These are phyloP conservation scores for Filobasidium wieringae DNA, from an alignment of 768 basidiomycete genomes.

Conservation along the genomic window DNA sequence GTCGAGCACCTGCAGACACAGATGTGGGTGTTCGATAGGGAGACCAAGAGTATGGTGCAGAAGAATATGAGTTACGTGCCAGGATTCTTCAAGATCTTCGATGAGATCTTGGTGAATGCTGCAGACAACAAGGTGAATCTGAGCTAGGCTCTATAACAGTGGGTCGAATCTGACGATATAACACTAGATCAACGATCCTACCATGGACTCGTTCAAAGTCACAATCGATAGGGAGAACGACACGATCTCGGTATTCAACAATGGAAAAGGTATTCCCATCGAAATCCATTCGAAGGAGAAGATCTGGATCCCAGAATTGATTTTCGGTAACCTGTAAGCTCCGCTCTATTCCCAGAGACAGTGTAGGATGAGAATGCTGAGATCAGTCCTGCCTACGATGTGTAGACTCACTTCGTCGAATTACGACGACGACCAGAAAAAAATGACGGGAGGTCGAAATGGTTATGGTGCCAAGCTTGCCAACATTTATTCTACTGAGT, in stretches of 20 bases:
- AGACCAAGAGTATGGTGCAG: constrained; percentile 67
- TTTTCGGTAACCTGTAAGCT: constrained; percentile 72
- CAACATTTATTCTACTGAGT: constrained; percentile 94
- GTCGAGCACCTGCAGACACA: constrained; percentile 72
- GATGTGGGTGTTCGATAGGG: constrained; percentile 90
- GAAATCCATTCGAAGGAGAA: constrained; percentile 88
- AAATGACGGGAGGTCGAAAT: constrained; percentile 94
- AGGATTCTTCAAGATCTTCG: constrained; percentile 98
- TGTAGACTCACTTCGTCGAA: constrained; percentile 70
- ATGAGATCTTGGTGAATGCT: constrained; percentile 97
- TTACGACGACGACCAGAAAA: constrained; percentile 98
- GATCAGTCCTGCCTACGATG: background rate
- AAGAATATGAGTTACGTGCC: constrained; percentile 67
- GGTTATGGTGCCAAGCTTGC: constrained; percentile 97
- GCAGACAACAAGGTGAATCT: constrained; percentile 91
- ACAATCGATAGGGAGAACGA: constrained; percentile 70
- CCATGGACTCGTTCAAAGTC: constrained; percentile 85
- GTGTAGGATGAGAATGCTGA: background rate
- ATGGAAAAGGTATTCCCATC: constrained; percentile 89
- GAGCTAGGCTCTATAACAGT: background rate
- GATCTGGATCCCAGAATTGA: constrained; percentile 90
- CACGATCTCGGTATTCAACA: constrained; percentile 87
- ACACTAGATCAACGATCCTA: constrained; percentile 71
- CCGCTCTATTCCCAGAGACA: background rate
- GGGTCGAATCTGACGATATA: background rate